Evolutionary conservation across 2,329 filamentous ascomycete genomes (phyloP).

Genomic region (Scytalidium lignicola): DNA sequence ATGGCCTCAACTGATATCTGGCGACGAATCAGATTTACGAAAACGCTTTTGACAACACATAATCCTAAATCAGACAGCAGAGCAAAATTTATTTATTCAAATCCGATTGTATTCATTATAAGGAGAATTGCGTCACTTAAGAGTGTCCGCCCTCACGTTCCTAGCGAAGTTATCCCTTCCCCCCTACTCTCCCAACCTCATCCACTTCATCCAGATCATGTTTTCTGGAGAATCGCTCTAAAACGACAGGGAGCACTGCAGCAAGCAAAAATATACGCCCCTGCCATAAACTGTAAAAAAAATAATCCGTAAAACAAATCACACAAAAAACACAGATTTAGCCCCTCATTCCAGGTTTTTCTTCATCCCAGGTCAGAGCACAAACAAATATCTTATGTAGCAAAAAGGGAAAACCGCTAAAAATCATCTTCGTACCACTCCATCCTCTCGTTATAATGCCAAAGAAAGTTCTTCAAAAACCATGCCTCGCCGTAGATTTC

Average conservation of each 20-base stretch:
- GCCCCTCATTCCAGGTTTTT: not conserved
- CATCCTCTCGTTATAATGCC: slow-evolving; percentile 22
- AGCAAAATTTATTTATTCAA: not conserved
- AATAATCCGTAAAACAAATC: not conserved
- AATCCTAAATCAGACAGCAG: no score
- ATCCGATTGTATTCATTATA: not conserved
- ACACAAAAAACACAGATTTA: not conserved
- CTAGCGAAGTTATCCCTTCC: not conserved
- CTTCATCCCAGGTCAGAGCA: not conserved
- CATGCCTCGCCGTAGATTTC: slow-evolving; percentile 10
- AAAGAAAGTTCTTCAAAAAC: slow-evolving; percentile 9
- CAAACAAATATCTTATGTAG: not conserved
- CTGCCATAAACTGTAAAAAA: slow-evolving; percentile 10
- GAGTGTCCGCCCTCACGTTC: not conserved
- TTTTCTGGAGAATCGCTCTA: slow-evolving; percentile 1
- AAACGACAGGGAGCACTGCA: slow-evolving; percentile 14
- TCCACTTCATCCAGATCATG: slow-evolving; percentile 7
- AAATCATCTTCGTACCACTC: slow-evolving; percentile 8
- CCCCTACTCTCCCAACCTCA: not conserved
- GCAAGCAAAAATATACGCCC: slow-evolving; percentile 3
- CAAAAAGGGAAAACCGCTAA: slow-evolving; percentile 6
- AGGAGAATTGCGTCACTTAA: not conserved
- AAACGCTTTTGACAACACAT: no score
- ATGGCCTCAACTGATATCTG: no score
- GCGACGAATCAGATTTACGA: no score